Conservation (phyloP, 2,329 filamentous ascomycete genomes). For the Alternaria triticina region DNA sequence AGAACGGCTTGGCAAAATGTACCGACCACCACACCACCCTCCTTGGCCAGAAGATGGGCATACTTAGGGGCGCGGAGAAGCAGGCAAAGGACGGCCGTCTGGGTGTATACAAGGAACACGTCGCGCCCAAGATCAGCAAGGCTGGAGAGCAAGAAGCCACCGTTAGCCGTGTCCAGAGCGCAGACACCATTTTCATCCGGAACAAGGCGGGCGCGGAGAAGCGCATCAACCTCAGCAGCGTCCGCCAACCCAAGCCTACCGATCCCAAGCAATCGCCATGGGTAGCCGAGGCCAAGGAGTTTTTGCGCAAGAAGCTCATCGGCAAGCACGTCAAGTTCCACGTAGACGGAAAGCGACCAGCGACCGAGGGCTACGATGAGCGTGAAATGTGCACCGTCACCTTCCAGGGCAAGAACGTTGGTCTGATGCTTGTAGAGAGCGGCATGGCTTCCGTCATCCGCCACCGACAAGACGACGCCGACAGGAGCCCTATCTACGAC, state of each 20-base stretch:
- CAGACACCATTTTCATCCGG: slow-evolving; percentile 86
- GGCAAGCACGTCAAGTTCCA: slow-evolving; percentile 92
- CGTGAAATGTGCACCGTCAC: slow-evolving; percentile 91
- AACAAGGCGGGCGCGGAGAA: slow-evolving; percentile 86
- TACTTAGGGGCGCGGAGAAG: slow-evolving; percentile 85
- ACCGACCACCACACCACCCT: slow-evolving; percentile 95
- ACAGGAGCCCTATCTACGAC: slow-evolving; percentile 93
- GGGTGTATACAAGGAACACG: slow-evolving; percentile 82
- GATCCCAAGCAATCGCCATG: slow-evolving; percentile 89
- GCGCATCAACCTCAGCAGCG: slow-evolving; percentile 88
- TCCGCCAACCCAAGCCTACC: slow-evolving; percentile 87
- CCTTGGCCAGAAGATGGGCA: slow-evolving; percentile 86
- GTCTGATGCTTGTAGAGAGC: slow-evolving; percentile 83
- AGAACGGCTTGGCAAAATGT: slow-evolving; percentile 88
- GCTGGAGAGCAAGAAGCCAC: slow-evolving; percentile 76
- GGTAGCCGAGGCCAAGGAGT: slow-evolving; percentile 93
- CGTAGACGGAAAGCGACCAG: slow-evolving; percentile 89
- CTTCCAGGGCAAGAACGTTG: slow-evolving; percentile 85
- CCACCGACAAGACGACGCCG: slow-evolving; percentile 92
- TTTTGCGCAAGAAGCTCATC: slow-evolving; percentile 89
- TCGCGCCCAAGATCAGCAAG: slow-evolving; percentile 66
- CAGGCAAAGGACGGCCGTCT: slow-evolving; percentile 77
- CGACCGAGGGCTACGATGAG: slow-evolving; percentile 88
- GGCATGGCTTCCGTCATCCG: slow-evolving; percentile 94
- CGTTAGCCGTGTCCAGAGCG: slow-evolving; percentile 84